A percentile compares a stretch with the other conserved stretches of the same genome.
Evolutionary conservation across 495 filamentous ascomycete species (phyloP).

Genomic region (Xylaria castorea): DNA sequence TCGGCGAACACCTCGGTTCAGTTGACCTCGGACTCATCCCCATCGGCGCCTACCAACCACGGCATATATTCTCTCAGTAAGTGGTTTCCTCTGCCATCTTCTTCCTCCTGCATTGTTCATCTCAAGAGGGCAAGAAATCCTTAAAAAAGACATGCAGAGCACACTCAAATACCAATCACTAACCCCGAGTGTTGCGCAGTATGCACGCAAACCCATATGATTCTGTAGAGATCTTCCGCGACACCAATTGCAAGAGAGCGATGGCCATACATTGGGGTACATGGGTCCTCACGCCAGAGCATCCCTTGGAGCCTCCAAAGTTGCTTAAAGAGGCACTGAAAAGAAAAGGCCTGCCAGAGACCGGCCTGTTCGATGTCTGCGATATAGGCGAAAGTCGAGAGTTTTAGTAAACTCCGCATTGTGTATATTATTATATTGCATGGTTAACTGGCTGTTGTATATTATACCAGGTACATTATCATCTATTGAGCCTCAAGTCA

Average conservation of each 20-base stretch:
- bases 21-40: conserved; percentile 96
- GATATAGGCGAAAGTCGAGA: conserved; percentile 87
- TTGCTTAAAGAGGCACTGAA: conserved; percentile 78
- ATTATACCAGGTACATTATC: background rate
- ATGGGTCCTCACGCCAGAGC: conserved; percentile 88
- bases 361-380: conserved; percentile 85
- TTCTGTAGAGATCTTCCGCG: conserved; percentile 86
- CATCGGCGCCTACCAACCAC: conserved; percentile 89
- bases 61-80: conserved; percentile 69
- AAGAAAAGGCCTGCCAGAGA: conserved; percentile 70
- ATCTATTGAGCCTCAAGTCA: background rate
- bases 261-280: conserved; percentile 96
- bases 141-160: background rate
- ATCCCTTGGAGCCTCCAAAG: conserved; percentile 81
- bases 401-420: conserved; percentile 52
- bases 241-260: conserved; percentile 82
- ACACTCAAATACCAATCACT: background rate
- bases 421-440: background rate
- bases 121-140: background rate
- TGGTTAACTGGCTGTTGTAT: background rate
- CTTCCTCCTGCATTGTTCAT: background rate
- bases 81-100: background rate
- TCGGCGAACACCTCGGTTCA: conserved; percentile 80
- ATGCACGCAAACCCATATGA: conserved; percentile 93
- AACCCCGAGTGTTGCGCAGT: background rate